phyloP scores from a whole-genome alignment of 2,329 filamentous ascomycete species.

The Diaporthe citrichinensis region DNA sequence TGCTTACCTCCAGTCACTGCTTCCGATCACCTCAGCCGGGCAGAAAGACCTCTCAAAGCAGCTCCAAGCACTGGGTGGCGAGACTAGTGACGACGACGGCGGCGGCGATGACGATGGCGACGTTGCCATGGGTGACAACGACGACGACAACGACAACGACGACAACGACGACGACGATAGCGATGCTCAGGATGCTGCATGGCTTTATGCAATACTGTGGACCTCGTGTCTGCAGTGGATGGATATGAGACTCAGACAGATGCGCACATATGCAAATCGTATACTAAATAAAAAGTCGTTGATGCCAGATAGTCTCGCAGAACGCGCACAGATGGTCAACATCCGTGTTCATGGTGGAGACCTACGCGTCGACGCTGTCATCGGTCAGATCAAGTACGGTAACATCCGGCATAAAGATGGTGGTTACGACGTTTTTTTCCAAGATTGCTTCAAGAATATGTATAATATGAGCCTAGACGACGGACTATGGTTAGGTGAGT shows the following conservation, averaged over 20 bases:
- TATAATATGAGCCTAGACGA: background rate
- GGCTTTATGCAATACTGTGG: background rate
- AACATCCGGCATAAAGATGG: background rate
- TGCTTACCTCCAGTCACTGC: background rate
- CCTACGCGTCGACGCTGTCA: background rate
- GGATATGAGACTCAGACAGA: background rate
- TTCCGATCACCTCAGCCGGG: background rate
- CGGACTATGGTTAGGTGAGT: slow-evolving; percentile 23
- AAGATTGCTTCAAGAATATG: background rate
- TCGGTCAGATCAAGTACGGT: background rate
- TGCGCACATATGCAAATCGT: no score
- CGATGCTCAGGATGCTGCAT: background rate
- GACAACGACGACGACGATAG: no score
- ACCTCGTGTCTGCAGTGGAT: slow-evolving; percentile 5
- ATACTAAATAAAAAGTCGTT: no score
- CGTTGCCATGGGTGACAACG: no score
- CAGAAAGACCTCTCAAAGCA: background rate
- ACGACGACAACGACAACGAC: no score
- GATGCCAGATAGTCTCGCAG: no score
- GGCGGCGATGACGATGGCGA: no score
- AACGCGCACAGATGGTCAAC: background rate
- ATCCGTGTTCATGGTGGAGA: background rate
- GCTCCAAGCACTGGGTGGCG: no score
- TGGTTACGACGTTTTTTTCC: no score
- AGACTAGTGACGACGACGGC: no score